Percentiles rank a stretch among this genome's conserved stretches.
These are phyloP conservation scores for Trichophyton schoenleinii DNA, from an alignment of 2,329 filamentous ascomycete species.

Conservation along the genomic window DNA sequence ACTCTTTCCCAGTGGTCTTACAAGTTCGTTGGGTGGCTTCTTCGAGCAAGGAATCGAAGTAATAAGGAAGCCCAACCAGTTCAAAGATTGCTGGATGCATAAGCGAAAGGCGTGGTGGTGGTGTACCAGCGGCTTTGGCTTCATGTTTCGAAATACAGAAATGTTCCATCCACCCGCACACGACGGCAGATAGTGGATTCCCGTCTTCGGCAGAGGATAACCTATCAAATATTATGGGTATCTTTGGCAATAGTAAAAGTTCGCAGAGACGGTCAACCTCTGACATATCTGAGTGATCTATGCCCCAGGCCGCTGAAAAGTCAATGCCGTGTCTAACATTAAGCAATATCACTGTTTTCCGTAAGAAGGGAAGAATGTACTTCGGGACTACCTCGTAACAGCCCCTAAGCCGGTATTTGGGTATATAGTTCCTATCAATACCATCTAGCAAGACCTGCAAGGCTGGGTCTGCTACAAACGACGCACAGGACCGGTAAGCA, in stretches of 20 bases:
- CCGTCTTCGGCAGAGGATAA: constrained; percentile 33
- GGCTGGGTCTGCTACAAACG: neutral
- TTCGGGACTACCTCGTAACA: constrained; percentile 46
- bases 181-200: constrained; percentile 38
- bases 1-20: constrained; percentile 78
- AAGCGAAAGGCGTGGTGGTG: constrained; percentile 32
- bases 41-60: constrained; percentile 85
- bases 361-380: constrained; percentile 80
- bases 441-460: neutral
- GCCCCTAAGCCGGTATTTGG: constrained; percentile 17
- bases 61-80: constrained; percentile 78
- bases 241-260: constrained; percentile 58
- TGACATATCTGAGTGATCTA: constrained; percentile 39
- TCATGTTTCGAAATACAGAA: constrained; percentile 24
- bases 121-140: constrained; percentile 15
- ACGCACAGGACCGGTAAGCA: constrained; percentile 6
- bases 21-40: constrained; percentile 75
- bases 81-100: constrained; percentile 90
- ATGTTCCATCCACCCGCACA: constrained; percentile 58
- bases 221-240: constrained; percentile 63
- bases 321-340: constrained; percentile 82
- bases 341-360: constrained; percentile 71
- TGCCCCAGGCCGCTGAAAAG: constrained; percentile 53
- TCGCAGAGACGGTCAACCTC: constrained; percentile 73
- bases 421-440: neutral